Evolutionary conservation across 345 rosid genomes (phyloP), one percentile per base, ranked within the genome.

Genomic region (Cardamine chenopodiifolia): DNA sequence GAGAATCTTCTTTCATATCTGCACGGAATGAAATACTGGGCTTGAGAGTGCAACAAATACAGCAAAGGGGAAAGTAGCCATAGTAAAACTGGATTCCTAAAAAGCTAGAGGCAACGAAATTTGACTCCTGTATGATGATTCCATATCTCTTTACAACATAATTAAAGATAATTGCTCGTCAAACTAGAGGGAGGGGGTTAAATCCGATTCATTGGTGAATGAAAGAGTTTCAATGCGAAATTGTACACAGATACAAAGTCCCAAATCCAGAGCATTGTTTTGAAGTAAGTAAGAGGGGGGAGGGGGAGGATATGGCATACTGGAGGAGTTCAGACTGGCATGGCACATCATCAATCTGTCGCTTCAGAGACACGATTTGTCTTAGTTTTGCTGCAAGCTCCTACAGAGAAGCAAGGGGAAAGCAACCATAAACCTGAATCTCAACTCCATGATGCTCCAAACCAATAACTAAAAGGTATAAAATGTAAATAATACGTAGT

Each of bases 1-100:
- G 88, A 86, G 75, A 87, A 82, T 53, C 96, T 81, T 35, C 80
- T 78, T 62, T 94, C 96, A 73, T 94, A 91, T 82, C 98, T 91
- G 83, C 79, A 79, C 62, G 54, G 69, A 73, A 70, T 2, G 53
- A 57, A 17, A 76, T 67, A 17, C 13, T 26, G 61, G 48, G 54
- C 40, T 60, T 68, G 8, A 78, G 78, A 2, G 14, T 42, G 58
- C 34, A 61, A 19, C 22, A 59, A 66, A 14, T 60, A 59, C 73
- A 17, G 7, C 45, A 44, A 62, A 35, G 10, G 29, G 18, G 18
- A 48, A 37, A n/a, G 19, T 39, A 39, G 55, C 64, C 53, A 47
- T 18, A 55, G 49, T 42, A 26, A 63, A 55, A 54, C n/a, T 45
- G 11, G 26, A 64, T 48, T 77, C 66, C 45, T 56, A 32, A 39